Conservation (phyloP, 1,284 basidiomycete species). For the Puccinia horiana region DNA sequence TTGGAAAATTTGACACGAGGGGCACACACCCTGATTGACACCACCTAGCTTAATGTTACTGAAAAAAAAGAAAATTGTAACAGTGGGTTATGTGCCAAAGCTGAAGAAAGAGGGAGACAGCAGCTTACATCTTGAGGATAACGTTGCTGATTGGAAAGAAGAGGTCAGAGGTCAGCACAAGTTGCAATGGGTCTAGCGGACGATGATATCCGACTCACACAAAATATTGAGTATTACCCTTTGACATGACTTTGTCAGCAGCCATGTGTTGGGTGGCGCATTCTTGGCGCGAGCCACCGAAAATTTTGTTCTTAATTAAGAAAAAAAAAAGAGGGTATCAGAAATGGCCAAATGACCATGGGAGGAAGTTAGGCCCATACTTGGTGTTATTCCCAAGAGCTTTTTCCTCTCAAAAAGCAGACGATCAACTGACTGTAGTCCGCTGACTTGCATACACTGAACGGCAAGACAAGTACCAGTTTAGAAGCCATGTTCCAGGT, state of each 20-base stretch:
- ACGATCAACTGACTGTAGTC: conserved; percentile 39
- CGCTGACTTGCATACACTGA: conserved; percentile 5
- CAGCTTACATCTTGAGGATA: conserved; percentile 32
- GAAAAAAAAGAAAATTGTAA: too few relatives aligned
- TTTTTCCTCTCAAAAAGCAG: conserved; percentile 38
- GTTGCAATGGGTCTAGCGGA: background rate
- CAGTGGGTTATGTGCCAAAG: background rate
- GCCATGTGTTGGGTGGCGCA: conserved; percentile 36
- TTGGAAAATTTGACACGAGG: conserved; percentile 8
- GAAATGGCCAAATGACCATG: background rate
- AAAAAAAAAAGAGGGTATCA: background rate
- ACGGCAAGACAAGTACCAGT: background rate
- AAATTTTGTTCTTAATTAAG: conserved; percentile 48
- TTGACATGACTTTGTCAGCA: conserved; percentile 29
- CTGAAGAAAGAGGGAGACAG: background rate
- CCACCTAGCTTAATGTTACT: conserved; percentile 49
- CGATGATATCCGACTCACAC: conserved; percentile 20
- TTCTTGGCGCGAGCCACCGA: conserved; percentile 36
- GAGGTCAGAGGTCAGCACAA: conserved; percentile 10
- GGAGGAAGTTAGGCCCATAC: background rate
- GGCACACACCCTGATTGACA: conserved; percentile 32
- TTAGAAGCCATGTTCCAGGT: conserved; percentile 34
- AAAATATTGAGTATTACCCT: conserved; percentile 46
- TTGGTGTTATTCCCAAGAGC: conserved; percentile 42
- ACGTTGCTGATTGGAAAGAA: conserved; percentile 23